A percentile compares a stretch with the other conserved stretches of the same genome.
These are phyloP conservation scores for Cystoderma amianthinum DNA, from an alignment of 768 basidiomycete genomes.

Conservation along the genomic window DNA sequence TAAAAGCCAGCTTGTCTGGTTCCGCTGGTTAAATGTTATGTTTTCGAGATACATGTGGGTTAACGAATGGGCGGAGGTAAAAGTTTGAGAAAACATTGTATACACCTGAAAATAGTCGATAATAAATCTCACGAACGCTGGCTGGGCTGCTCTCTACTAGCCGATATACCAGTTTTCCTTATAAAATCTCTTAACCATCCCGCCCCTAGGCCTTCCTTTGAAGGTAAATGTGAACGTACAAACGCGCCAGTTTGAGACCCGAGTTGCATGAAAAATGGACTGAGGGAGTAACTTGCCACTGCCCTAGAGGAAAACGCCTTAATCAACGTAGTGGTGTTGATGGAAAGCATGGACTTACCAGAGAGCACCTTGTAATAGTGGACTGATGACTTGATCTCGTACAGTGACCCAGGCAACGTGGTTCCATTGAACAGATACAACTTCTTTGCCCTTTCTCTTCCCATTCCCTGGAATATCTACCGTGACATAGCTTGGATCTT, in stretches of 20 bases:
- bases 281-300: constrained; percentile 35
- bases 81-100: constrained; percentile 16
- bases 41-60: constrained; percentile 93
- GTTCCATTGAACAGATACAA: constrained; percentile 47
- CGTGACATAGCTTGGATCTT: constrained; percentile 24
- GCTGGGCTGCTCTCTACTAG: neutral
- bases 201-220: constrained; percentile 31
- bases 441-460: constrained; percentile 12
- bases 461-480: constrained; percentile 10
- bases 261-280: constrained; percentile 28
- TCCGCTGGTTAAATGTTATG: constrained; percentile 75
- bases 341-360: constrained; percentile 37
- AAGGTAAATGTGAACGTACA: constrained; percentile 16
- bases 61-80: constrained; percentile 68
- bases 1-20: constrained; percentile 78
- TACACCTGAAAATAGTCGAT: neutral
- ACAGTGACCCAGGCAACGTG: constrained; percentile 55
- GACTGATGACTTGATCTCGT: constrained; percentile 63
- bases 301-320: constrained; percentile 24
- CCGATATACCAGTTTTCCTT: constrained; percentile 17
- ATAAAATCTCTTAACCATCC: constrained; percentile 34
- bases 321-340: neutral
- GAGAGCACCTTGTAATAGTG: constrained; percentile 57
- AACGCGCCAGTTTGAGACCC: constrained; percentile 25
- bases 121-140: neutral